Percentiles rank a stretch among this genome's conserved stretches.
Conservation (phyloP, 345 rosid genomes). For the Adansonia digitata region DNA sequence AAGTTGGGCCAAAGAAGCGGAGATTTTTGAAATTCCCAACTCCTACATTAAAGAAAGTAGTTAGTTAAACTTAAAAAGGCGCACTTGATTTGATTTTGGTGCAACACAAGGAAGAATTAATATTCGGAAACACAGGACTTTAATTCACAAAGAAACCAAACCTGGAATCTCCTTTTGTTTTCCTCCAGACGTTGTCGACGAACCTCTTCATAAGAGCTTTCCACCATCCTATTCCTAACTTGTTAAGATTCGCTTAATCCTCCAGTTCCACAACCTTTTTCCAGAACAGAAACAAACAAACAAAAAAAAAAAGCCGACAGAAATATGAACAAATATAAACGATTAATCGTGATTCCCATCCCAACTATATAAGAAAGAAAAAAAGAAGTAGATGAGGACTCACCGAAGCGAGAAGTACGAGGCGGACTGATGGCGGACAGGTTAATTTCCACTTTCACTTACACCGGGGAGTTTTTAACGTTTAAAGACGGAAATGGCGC, state of each 20-base stretch:
- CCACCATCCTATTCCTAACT: constrained; percentile 2
- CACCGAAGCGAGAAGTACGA: background rate
- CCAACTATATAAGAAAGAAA: too few relatives aligned
- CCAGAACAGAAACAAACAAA: background rate
- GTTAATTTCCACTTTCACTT: too few relatives aligned
- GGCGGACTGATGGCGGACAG: background rate
- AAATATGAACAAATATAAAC: too few relatives aligned
- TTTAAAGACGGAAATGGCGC: background rate
- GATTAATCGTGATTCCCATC: background rate
- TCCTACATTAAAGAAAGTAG: too few relatives aligned
- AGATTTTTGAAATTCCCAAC: constrained; percentile 29
- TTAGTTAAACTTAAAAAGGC: too few relatives aligned
- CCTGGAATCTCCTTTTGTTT: constrained; percentile 46
- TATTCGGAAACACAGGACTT: background rate
- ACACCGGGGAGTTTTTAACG: background rate
- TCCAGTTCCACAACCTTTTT: background rate
- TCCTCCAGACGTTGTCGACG: constrained; percentile 42
- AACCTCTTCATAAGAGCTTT: constrained; percentile 38
- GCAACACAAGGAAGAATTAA: too few relatives aligned
- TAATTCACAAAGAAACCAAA: too few relatives aligned
- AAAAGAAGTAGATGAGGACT: background rate
- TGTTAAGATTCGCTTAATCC: background rate
- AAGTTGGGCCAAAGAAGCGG: constrained; percentile 17
- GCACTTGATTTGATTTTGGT: too few relatives aligned
- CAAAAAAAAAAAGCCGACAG: too few relatives aligned